phyloP scores from a whole-genome alignment of 495 filamentous ascomycete genomes.

The Halenospora varia region DNA sequence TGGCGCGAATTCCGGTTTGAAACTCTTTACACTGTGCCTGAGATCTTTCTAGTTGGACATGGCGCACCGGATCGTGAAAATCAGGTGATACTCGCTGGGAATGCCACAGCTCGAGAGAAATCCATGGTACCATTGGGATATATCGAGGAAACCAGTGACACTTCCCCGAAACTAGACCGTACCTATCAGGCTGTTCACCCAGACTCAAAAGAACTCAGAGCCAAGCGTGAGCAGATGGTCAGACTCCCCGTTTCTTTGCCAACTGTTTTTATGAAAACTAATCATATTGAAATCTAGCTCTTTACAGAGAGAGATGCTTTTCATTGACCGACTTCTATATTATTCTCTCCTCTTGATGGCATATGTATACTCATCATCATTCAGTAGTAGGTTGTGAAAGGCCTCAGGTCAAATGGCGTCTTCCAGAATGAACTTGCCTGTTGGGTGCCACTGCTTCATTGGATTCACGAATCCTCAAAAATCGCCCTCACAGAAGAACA shows the following conservation, averaged over 20 bases:
- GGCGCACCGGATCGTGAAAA: background rate
- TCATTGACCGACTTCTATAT: background rate
- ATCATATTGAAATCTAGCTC: no score
- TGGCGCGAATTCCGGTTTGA: conserved; percentile 31
- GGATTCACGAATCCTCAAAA: conserved; percentile 11
- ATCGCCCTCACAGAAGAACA: background rate
- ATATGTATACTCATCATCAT: background rate
- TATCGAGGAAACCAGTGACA: background rate
- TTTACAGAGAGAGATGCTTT: background rate
- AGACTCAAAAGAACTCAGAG: no score
- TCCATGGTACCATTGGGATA: conserved; percentile 4
- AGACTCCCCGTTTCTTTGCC: no score
- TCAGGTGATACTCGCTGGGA: conserved; percentile 12
- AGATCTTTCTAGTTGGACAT: conserved; percentile 37
- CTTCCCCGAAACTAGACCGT: background rate
- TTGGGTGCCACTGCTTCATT: conserved; percentile 17
- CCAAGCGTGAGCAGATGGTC: no score
- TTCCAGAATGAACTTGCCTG: conserved; percentile 8
- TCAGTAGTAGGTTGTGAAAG: background rate
- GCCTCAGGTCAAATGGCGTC: background rate
- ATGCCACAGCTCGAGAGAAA: conserved; percentile 1
- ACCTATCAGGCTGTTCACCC: background rate
- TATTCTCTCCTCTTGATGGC: background rate
- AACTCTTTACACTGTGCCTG: conserved; percentile 25
- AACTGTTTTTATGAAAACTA: no score